A percentile compares a stretch with the other conserved stretches of the same genome.
Conservation (phyloP, 1,139 yeast genomes). For the Magnusiomyces sp. region DNA sequence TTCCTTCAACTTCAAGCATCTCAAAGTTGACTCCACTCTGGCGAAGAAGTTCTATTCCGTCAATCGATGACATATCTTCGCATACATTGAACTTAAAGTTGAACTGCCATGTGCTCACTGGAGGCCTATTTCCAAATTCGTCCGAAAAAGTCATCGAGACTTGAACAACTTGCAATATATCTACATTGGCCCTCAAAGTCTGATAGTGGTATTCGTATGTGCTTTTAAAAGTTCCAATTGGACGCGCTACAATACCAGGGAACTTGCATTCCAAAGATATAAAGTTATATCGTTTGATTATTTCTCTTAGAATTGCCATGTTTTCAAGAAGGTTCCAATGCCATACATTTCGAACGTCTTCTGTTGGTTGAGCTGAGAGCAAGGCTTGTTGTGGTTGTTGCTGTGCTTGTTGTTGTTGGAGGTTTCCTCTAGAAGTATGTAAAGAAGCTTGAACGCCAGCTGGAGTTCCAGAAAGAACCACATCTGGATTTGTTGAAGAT, state of each 20-base stretch:
- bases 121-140: slow-evolving; percentile 66
- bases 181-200: slow-evolving; percentile 86
- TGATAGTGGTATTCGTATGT: slow-evolving; percentile 93
- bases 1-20: slow-evolving; percentile 69
- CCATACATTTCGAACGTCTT: slow-evolving; percentile 55
- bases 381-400: neutral
- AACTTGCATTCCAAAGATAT: slow-evolving; percentile 79
- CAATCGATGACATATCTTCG: slow-evolving; percentile 72
- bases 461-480: no score
- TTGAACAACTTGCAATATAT: slow-evolving; percentile 76
- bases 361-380: slow-evolving; percentile 4
- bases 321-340: slow-evolving; percentile 73
- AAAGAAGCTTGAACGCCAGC: no score
- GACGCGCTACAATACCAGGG: slow-evolving; percentile 94
- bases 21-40: slow-evolving; percentile 80
- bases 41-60: slow-evolving; percentile 63
- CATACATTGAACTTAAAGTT: slow-evolving; percentile 72
- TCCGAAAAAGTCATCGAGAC: slow-evolving; percentile 81
- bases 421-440: neutral
- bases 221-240: slow-evolving; percentile 89
- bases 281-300: slow-evolving; percentile 60
- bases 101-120: slow-evolving; percentile 85
- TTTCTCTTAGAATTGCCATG: slow-evolving; percentile 61
- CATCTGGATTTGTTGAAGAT: no score
- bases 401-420: slow-evolving; percentile 1